A percentile compares a stretch with the other conserved stretches of the same genome.
Evolutionary conservation across 164 flowering plant genomes (phyloP).

Genomic region (Dillenia suffruticosa): DNA sequence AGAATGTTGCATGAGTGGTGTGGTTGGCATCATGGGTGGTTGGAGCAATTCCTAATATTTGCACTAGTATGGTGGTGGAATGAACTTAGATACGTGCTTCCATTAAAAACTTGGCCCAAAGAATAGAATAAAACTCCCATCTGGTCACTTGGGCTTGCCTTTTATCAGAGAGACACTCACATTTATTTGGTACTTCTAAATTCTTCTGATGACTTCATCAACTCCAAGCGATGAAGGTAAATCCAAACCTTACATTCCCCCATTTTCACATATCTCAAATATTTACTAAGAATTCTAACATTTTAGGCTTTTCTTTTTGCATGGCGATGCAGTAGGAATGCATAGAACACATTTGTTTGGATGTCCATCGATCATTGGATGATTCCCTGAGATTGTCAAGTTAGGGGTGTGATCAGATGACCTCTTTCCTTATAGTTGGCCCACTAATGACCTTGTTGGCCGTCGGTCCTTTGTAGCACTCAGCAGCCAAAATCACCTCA

Average conservation of each 20-base stretch:
- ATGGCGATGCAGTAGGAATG: constrained; percentile 44
- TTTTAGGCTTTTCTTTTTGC: constrained; percentile 1
- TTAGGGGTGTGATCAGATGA: constrained; percentile 27
- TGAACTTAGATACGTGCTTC: constrained; percentile 14
- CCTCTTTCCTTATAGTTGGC: constrained; percentile 27
- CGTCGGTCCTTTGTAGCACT: constrained; percentile 20
- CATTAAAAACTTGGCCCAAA: constrained; percentile 2
- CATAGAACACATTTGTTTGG: constrained; percentile 48
- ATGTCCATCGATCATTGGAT: constrained; percentile 43
- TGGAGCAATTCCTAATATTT: constrained; percentile 5
- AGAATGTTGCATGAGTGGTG: too few relatives aligned
- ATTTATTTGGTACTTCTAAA: constrained; percentile 54
- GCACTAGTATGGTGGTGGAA: constrained; percentile 23
- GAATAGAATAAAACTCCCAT: constrained; percentile 24
- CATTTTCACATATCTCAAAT: too few relatives aligned
- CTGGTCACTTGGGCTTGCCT: constrained; percentile 48
- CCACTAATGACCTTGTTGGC: constrained; percentile 34
- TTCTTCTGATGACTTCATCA: constrained; percentile 46
- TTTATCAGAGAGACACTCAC: constrained; percentile 40
- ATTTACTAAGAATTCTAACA: too few relatives aligned
- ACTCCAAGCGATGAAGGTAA: constrained; percentile 31
- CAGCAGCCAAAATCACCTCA: constrained; percentile 30
- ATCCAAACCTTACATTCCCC: neutral
- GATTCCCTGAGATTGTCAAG: constrained; percentile 33
- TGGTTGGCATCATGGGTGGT: too few relatives aligned